Percentiles rank a stretch among this genome's conserved stretches.
phyloP scores from a whole-genome alignment of 805 yeast species.

The Yarrowia yakushimensis region DNA sequence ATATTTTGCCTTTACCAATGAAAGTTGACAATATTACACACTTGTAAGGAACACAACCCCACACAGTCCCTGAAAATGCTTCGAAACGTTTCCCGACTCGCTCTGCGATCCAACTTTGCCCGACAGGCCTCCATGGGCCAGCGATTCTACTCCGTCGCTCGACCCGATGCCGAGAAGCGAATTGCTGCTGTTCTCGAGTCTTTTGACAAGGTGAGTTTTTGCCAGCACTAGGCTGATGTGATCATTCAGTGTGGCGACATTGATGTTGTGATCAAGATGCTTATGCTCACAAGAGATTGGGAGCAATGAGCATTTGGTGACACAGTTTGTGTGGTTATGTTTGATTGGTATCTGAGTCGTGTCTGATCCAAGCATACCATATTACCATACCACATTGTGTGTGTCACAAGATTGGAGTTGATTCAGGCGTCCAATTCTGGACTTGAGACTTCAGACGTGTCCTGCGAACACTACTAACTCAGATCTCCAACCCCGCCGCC shows the following conservation, averaged over 20 bases:
- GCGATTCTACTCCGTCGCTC: conserved; percentile 58
- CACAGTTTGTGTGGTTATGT: too few relatives aligned
- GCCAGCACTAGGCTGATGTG: not conserved
- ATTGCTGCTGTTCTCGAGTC: conserved; percentile 72
- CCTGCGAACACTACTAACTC: not conserved
- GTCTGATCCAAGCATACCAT: too few relatives aligned
- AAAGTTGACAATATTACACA: conserved; percentile 14
- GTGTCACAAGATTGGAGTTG: too few relatives aligned
- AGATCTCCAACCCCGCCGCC: conserved; percentile 29
- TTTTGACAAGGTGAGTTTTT: conserved; percentile 54
- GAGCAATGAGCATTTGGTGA: too few relatives aligned
- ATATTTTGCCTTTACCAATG: conserved; percentile 21
- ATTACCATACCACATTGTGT: too few relatives aligned
- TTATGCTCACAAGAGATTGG: not conserved
- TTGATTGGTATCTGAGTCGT: too few relatives aligned
- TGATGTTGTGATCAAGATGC: not conserved
- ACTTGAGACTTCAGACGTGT: too few relatives aligned
- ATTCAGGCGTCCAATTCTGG: too few relatives aligned
- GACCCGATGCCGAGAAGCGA: conserved; percentile 78
- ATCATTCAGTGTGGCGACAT: not conserved
- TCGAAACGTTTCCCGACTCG: conserved; percentile 25
- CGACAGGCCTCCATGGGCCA: conserved; percentile 15
- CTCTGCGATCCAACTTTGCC: conserved; percentile 18
- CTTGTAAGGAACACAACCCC: conserved; percentile 14
- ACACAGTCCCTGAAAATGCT: conserved; percentile 8